These are phyloP conservation scores for Chlamydomonas sp. DNA, from an alignment of 139 green algal species.

Conservation along the genomic window DNA sequence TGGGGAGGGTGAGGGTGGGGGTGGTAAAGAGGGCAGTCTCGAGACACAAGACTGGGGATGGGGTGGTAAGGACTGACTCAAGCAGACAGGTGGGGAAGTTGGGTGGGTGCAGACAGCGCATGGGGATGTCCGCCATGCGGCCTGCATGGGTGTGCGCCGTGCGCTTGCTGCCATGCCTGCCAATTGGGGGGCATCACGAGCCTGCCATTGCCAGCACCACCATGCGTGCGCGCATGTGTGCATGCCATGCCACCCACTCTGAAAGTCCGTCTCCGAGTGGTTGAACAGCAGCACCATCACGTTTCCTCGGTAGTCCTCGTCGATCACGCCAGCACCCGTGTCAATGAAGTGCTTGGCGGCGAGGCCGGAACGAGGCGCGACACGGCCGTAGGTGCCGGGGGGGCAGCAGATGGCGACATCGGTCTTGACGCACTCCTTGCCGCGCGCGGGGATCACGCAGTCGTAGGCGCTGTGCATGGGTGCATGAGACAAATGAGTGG, in stretches of 20 bases:
- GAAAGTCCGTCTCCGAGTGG: constrained; percentile 80
- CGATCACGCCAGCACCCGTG: constrained; percentile 90
- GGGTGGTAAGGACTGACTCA: background rate
- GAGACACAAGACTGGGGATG: no score
- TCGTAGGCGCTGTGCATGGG: constrained; percentile 71
- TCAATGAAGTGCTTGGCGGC: constrained; percentile 96
- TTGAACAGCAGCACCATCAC: constrained; percentile 98
- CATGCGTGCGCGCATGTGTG: no score
- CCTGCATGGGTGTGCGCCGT: no score
- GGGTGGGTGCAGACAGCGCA: background rate
- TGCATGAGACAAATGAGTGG: no score
- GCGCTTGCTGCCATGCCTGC: no score
- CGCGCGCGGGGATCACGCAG: constrained; percentile 71
- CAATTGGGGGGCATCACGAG: no score
- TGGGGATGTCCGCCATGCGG: background rate
- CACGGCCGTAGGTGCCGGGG: constrained; percentile 85
- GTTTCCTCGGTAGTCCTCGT: constrained; percentile 93
- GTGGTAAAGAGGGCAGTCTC: background rate
- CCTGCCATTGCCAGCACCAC: no score
- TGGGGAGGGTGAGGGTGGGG: constrained; percentile 28
- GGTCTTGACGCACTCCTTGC: constrained; percentile 79
- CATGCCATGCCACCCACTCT: constrained; percentile 31
- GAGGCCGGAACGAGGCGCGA: constrained; percentile 91
- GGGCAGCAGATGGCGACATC: constrained; percentile 84
- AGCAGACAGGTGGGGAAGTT: background rate